Evolutionary conservation across 2,329 filamentous ascomycete genomes (phyloP), one percentile per base, ranked within the genome.

Genomic region (Clonostachys sp.): DNA sequence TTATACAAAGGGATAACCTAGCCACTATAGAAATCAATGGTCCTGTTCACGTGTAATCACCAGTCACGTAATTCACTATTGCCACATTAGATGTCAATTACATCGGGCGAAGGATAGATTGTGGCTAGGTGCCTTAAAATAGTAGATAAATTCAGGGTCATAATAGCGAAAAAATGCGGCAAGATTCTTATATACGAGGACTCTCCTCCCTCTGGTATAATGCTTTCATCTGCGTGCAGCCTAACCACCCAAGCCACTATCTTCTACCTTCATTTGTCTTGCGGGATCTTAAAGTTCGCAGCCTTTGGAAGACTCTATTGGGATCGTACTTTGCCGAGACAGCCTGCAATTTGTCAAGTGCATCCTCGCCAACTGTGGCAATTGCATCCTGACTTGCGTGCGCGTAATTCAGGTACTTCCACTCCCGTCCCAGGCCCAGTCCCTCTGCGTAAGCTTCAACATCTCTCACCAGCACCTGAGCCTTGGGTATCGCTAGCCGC

Each of bases 391-490:
- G 70, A 16, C 55, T 59, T 3, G 54, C 50, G 41, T 67, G 59
- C 2, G 70, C 71, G 44, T 76, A 75, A 56, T 76, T 74, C 45
- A 74, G 57, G 45, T 73, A 76, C 42, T 55, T 57, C 59, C 60
- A 63, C 5, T 56, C 47, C 50, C 41, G 44, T 24, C 34, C 16
- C 5, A 36, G 34, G 12, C 20, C 48, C 9, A 41, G 16, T 35
- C 8, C 16, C 7, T 44, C 12, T 4, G 48, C 45, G 41, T 39
- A 47, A 14, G 36, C 48, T 14, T 44, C 34, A 6, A 45, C 35
- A 6, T 49, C 47, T 10, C 45, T 16, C 12, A 49, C 55, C 4
- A 60, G 57, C 3, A 53, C 55, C 36, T 57, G 50, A 42, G 60
- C 57, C 6, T 52, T 55, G 0, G 57, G 57, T 1, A 57, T 56